Conservation (phyloP, 371 early-diverging fungal species). For the Mycotypha africana region DNA sequence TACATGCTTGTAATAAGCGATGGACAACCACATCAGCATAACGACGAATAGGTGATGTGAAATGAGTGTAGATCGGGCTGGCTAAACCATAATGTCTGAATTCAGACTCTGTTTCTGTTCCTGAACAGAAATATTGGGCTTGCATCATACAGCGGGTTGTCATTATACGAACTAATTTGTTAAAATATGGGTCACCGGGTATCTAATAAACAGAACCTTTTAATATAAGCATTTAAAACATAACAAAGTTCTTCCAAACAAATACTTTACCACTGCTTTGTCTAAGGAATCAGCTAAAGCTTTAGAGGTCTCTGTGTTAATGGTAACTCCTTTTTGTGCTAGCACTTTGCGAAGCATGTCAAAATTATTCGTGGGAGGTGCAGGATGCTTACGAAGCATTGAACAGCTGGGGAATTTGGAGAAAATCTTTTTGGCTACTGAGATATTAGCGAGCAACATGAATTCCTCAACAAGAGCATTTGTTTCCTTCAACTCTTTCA, state of each 20-base stretch:
- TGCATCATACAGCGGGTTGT: slow-evolving; percentile 95
- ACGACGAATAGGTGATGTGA: slow-evolving; percentile 96
- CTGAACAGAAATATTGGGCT: slow-evolving; percentile 87
- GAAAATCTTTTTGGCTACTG: slow-evolving; percentile 92
- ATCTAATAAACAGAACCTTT: slow-evolving; percentile 22
- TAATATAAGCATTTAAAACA: not conserved
- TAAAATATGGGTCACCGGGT: slow-evolving; percentile 79
- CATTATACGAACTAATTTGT: slow-evolving; percentile 86
- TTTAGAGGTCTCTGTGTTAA: slow-evolving; percentile 56
- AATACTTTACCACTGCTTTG: slow-evolving; percentile 57
- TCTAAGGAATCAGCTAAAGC: slow-evolving; percentile 83
- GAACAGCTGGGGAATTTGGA: slow-evolving; percentile 88
- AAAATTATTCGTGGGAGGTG: slow-evolving; percentile 76
- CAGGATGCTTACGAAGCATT: slow-evolving; percentile 83
- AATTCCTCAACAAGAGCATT: slow-evolving; percentile 99
- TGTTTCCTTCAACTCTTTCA: slow-evolving; percentile 92
- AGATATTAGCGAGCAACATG: slow-evolving; percentile 99
- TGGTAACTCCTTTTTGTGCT: slow-evolving; percentile 41
- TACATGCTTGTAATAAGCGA: slow-evolving; percentile 79
- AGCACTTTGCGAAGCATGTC: slow-evolving; percentile 70
- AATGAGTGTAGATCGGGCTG: slow-evolving; percentile 85
- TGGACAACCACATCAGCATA: slow-evolving; percentile 96
- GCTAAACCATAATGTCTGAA: slow-evolving; percentile 90
- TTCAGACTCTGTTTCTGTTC: slow-evolving; percentile 67
- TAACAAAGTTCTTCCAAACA: too few species aligned